phyloP scores from a whole-genome alignment of 345 rosid species.

The Gossypium ekmanianum region DNA sequence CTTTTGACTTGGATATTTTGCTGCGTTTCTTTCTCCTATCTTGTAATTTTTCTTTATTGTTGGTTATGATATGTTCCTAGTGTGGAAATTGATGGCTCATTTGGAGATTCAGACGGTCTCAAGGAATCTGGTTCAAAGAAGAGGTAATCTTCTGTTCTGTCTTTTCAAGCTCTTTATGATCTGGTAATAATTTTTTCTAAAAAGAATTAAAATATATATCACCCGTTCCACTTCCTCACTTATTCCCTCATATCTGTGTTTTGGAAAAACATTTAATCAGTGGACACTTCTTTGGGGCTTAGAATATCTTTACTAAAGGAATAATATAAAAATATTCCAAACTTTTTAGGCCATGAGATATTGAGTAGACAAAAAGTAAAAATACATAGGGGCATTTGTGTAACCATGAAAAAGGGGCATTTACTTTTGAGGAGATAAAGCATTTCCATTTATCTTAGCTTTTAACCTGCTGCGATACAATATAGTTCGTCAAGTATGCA shows the following conservation, averaged over 20 bases:
- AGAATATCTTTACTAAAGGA: background rate
- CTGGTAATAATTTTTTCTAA: background rate
- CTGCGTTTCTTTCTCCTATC: background rate
- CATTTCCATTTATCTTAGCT: background rate
- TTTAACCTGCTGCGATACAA: background rate
- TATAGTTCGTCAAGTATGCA: no score
- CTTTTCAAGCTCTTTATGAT: background rate
- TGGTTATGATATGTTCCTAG: slow-evolving; percentile 34
- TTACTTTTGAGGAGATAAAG: background rate
- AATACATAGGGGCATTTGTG: background rate
- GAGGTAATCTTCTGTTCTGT: slow-evolving; percentile 42
- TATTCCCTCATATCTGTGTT: background rate
- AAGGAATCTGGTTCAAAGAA: slow-evolving; percentile 79
- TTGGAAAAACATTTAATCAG: background rate
- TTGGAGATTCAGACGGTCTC: slow-evolving; percentile 61
- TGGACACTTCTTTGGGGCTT: background rate
- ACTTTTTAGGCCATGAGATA: background rate
- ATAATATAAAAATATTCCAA: background rate
- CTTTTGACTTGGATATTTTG: background rate
- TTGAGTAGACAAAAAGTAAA: background rate
- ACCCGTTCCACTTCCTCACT: background rate
- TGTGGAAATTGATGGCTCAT: slow-evolving; percentile 55
- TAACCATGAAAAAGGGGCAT: background rate
- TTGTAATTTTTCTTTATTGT: slow-evolving; percentile 9
- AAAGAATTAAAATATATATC: background rate